Evolutionary conservation across 2,329 filamentous ascomycete species (phyloP).

Genomic region (Sordariomycetes sp.): DNA sequence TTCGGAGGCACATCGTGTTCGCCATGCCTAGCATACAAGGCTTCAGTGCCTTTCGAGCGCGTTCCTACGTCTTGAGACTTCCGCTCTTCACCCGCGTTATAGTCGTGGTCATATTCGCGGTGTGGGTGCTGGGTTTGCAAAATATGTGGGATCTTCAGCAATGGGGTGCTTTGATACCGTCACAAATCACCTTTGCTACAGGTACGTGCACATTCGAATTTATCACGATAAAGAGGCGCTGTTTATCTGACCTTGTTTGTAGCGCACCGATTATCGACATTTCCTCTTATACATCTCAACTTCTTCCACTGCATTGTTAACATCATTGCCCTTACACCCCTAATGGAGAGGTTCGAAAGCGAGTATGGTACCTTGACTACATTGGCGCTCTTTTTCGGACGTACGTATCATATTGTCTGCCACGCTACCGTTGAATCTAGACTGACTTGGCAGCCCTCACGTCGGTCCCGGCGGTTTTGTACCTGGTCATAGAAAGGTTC

Average conservation of each 20-base stretch:
- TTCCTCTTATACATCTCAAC: constrained; percentile 75
- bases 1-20: too few species aligned
- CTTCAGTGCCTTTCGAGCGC: constrained; percentile 65
- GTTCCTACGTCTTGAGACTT: constrained; percentile 75
- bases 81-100: constrained; percentile 77
- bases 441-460: constrained; percentile 51
- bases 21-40: constrained; percentile 23
- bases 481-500: constrained; percentile 68
- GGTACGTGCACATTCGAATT: too few species aligned
- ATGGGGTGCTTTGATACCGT: constrained; percentile 74
- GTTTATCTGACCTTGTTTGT: too few species aligned
- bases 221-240: too few species aligned
- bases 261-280: constrained; percentile 89
- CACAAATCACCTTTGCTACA: constrained; percentile 60
- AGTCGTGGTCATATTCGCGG: constrained; percentile 49
- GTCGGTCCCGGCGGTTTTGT: constrained; percentile 73
- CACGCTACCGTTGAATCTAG: neutral
- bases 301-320: constrained; percentile 78
- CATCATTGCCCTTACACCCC: constrained; percentile 68
- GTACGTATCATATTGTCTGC: constrained; percentile 50
- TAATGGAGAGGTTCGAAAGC: constrained; percentile 86
- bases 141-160: constrained; percentile 61
- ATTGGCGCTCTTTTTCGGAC: constrained; percentile 81
- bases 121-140: constrained; percentile 60
- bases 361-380: constrained; percentile 87